phyloP scores from a whole-genome alignment of 495 filamentous ascomycete species.

The Hapsidospora chrysogenum region DNA sequence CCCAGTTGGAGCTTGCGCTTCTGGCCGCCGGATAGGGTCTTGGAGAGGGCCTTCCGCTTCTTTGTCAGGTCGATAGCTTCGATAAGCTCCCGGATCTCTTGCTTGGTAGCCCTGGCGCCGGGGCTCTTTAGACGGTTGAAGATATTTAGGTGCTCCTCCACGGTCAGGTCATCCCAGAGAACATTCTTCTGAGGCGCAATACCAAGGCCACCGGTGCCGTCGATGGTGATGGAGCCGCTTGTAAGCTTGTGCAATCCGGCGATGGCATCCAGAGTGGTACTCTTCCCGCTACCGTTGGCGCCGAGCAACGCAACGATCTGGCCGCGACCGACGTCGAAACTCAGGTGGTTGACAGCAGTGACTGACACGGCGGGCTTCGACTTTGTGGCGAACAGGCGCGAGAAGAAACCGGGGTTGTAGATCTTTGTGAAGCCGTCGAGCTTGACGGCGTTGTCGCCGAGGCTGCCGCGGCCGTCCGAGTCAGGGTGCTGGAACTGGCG shows the following conservation, averaged over 20 bases:
- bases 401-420: constrained; percentile 49
- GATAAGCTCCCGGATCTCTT: constrained; percentile 42
- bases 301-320: constrained; percentile 71
- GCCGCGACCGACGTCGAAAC: constrained; percentile 47
- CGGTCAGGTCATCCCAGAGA: constrained; percentile 70
- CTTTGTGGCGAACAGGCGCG: constrained; percentile 36
- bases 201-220: constrained; percentile 59
- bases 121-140: constrained; percentile 64
- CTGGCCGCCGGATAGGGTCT: constrained; percentile 70
- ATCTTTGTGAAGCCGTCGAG: constrained; percentile 55
- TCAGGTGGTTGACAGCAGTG: constrained; percentile 52
- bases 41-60: constrained; percentile 48
- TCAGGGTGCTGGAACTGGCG: constrained; percentile 28
- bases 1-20: constrained; percentile 81
- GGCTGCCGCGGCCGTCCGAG: constrained; percentile 13
- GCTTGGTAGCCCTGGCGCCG: constrained; percentile 28
- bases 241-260: constrained; percentile 60
- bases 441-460: constrained; percentile 36
- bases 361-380: constrained; percentile 43
- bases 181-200: constrained; percentile 85
- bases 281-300: constrained; percentile 77
- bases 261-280: constrained; percentile 73
- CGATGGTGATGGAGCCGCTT: constrained; percentile 51
- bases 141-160: constrained; percentile 61
- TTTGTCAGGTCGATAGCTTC: constrained; percentile 48